Percentiles rank a stretch among this genome's conserved stretches.
Evolutionary conservation across 2,329 filamentous ascomycete genomes (phyloP).

Genomic region (Calonectria honghensis): DNA sequence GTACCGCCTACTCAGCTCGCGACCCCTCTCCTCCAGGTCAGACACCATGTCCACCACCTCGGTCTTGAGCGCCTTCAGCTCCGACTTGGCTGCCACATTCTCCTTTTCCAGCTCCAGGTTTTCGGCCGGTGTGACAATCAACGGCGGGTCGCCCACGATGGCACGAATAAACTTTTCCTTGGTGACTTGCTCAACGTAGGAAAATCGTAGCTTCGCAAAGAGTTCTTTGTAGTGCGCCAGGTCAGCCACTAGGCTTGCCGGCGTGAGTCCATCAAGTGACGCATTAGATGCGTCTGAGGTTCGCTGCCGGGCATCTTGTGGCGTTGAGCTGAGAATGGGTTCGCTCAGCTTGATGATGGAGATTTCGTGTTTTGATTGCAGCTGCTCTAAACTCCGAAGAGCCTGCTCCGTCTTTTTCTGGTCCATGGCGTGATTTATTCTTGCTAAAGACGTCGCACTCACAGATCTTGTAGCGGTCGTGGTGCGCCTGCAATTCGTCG

Average conservation of each 20-base stretch:
- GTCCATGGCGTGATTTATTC: constrained; percentile 52
- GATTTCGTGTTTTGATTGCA: constrained; percentile 77
- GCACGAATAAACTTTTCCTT: constrained; percentile 98
- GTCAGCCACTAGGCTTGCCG: constrained; percentile 87
- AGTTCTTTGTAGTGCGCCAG: constrained; percentile 94
- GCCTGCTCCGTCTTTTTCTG: constrained; percentile 62
- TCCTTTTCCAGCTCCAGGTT: constrained; percentile 84
- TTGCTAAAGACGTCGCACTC: background rate
- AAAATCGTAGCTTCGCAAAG: constrained; percentile 96
- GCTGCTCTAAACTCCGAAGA: constrained; percentile 69
- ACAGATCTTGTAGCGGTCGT: background rate
- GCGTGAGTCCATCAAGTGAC: constrained; percentile 80
- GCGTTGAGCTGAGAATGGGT: constrained; percentile 76
- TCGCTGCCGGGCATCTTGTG: constrained; percentile 67
- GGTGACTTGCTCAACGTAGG: constrained; percentile 97
- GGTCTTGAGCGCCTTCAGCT: constrained; percentile 86
- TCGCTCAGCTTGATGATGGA: constrained; percentile 87
- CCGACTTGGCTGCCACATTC: constrained; percentile 82
- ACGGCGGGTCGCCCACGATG: constrained; percentile 91
- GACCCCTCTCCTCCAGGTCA: constrained; percentile 80
- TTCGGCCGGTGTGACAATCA: constrained; percentile 88
- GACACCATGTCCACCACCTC: constrained; percentile 84
- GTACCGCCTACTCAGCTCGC: constrained; percentile 74
- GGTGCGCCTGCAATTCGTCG: background rate
- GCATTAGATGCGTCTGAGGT: constrained; percentile 83